Percentiles rank a stretch among this genome's conserved stretches.
Evolutionary conservation across 2,329 filamentous ascomycete genomes (phyloP).

Genomic region (Geosmithia morbida): DNA sequence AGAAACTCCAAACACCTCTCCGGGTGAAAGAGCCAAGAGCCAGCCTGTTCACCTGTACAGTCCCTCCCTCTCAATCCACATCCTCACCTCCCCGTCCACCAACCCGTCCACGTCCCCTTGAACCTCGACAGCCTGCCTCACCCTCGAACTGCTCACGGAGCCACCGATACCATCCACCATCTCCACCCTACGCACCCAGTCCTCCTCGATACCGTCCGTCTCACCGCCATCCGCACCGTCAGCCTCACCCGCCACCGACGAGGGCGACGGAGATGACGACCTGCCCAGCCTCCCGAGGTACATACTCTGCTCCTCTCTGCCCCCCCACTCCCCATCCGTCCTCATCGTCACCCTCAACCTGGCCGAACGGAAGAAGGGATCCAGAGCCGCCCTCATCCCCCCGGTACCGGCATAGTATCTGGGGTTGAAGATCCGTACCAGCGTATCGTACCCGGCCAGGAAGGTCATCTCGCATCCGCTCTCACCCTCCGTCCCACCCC

Average conservation of each 20-base stretch:
- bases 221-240: conserved; percentile 11
- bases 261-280: too few relatives aligned
- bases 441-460: conserved; percentile 62
- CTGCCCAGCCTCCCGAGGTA: conserved; percentile 37
- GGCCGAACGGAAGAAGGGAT: conserved; percentile 49
- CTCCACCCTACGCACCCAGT: conserved; percentile 47
- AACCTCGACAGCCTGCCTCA: conserved; percentile 40
- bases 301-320: conserved; percentile 14
- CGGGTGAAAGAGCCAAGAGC: too few relatives aligned
- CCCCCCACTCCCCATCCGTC: conserved; percentile 45
- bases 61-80: conserved; percentile 39
- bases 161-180: conserved; percentile 35
- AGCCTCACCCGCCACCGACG: conserved; percentile 9
- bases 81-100: conserved; percentile 40
- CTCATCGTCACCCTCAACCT: conserved; percentile 50
- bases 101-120: conserved; percentile 29
- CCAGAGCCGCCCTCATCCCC: conserved; percentile 36
- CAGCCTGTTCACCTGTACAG: too few relatives aligned
- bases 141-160: conserved; percentile 45
- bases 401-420: conserved; percentile 45
- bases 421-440: conserved; percentile 56
- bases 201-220: conserved; percentile 30
- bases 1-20: too few relatives aligned
- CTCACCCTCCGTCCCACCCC: conserved; percentile 5
- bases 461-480: conserved; percentile 40